Conservation (phyloP, 108 stramenopile species). For the Discostella stelligeroides region DNA sequence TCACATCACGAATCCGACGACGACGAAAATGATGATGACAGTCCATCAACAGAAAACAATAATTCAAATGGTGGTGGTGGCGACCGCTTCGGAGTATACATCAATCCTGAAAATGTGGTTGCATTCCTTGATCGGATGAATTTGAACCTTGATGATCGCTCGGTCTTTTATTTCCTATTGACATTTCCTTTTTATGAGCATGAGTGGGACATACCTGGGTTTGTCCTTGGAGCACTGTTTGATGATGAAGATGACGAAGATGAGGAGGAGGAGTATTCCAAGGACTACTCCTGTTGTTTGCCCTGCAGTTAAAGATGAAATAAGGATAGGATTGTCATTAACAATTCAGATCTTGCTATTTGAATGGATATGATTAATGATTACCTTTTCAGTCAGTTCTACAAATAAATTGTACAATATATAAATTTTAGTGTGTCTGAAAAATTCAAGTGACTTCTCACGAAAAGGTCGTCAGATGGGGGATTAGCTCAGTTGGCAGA, state of each 20-base stretch:
- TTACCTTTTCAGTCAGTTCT: too few relatives aligned
- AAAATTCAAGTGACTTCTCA: too few relatives aligned
- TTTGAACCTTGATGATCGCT: constrained; percentile 54
- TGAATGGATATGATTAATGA: too few relatives aligned
- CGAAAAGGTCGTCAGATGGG: too few relatives aligned
- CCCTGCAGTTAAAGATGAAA: neutral
- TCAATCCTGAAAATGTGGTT: constrained; percentile 72
- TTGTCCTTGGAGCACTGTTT: constrained; percentile 64
- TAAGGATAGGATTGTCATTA: too few relatives aligned
- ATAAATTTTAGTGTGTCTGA: too few relatives aligned
- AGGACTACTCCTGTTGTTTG: neutral
- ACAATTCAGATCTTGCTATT: too few relatives aligned
- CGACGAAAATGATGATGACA: constrained; percentile 4
- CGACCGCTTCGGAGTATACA: constrained; percentile 66
- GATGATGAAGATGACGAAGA: constrained; percentile 54
- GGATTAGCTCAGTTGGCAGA: constrained; percentile 91
- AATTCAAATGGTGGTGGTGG: neutral
- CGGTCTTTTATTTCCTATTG: constrained; percentile 72
- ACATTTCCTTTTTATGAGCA: constrained; percentile 86
- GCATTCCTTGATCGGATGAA: constrained; percentile 48
- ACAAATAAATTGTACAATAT: too few relatives aligned
- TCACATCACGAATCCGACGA: constrained; percentile 6
- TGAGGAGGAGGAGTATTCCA: constrained; percentile 3
- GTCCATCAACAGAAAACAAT: neutral
- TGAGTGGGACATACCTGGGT: constrained; percentile 84